Base-by-base conservation (phyloP, 345 rosid species). In the Trapa bicornis region DNA sequence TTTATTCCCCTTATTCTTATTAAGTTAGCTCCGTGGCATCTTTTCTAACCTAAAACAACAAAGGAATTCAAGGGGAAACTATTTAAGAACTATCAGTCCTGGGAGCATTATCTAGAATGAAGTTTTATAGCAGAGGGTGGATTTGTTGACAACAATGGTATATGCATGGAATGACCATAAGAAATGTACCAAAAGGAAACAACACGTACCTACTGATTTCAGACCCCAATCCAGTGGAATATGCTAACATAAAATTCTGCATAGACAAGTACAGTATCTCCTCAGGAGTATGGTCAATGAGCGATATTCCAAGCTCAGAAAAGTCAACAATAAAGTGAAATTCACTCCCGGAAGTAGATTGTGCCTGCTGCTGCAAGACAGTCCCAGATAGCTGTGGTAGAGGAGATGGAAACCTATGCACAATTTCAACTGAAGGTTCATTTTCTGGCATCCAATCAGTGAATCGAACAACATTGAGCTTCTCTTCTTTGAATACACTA, bases 391-490 rank as follows among this genome's bases (percentile, higher is more conserved):
- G 17, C 37, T 81, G 80, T 43, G 87, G 71, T 74, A 80, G 53
- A 14, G 81, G 72, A 35, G 84, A 69, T 47, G 81, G 64, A 54
- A 70, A 75, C 76, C 77, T 75, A 73, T 69, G 67, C 67, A 73
- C 68, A 74, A 71, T 71, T 61, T 77, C 77, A 61, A 79, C 74
- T 47, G 80, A 48, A 58, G 91, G 72, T 70, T 89, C 97, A 80
- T 78, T 77, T 80, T 87, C 96, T 57, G 97, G 99, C 97, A 89
- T 83, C 96, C 89, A 91, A 79, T 95, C 99, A 79, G 85, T 79
- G 80, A 91, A 81, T 78, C 78, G 86, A 45, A 91, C 80, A 64
- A 89, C 78, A 80, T 95, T 87, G 62, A 79, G 78, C 78, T 81
- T 91, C 80, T 89, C 96, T 75, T 95, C 96, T 80, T 87, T 91